These are phyloP conservation scores for Ploettnerulaceae sp. DNA, from an alignment of 2,329 filamentous ascomycete genomes.

Conservation along the genomic window DNA sequence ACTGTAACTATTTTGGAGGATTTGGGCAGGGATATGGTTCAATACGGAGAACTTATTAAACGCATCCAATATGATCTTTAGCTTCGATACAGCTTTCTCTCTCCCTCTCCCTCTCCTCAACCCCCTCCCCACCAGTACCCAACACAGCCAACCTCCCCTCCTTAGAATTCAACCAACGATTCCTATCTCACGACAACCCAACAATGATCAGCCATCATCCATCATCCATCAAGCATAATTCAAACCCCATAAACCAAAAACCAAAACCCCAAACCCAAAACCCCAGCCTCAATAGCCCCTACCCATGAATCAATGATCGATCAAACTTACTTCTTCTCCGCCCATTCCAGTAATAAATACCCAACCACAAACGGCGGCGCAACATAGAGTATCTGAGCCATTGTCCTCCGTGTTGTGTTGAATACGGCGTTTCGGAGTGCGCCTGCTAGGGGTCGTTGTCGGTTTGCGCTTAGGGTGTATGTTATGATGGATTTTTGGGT, in stretches of 20 bases:
- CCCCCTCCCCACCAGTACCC: too few relatives aligned
- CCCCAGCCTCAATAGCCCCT: too few relatives aligned
- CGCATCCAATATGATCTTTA: too few relatives aligned
- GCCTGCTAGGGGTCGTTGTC: conserved; percentile 77
- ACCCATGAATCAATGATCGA: too few relatives aligned
- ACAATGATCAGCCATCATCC: not conserved
- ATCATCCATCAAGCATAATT: not conserved
- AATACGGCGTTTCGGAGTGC: conserved; percentile 75
- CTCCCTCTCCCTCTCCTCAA: too few relatives aligned
- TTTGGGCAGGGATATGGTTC: too few relatives aligned
- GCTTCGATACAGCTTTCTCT: too few relatives aligned
- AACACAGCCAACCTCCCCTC: conserved; percentile 21
- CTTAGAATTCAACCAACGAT: conserved; percentile 75
- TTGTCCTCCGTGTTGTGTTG: conserved; percentile 84
- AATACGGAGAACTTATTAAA: too few relatives aligned
- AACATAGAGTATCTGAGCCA: conserved; percentile 80
- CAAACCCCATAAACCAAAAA: too few relatives aligned
- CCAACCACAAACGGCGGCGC: conserved; percentile 70
- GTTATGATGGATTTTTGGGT: conserved; percentile 55
- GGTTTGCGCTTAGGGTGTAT: conserved; percentile 78
- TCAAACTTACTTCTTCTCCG: conserved; percentile 72
- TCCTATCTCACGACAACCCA: conserved; percentile 49
- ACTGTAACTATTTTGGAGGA: too few relatives aligned
- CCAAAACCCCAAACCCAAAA: too few relatives aligned
- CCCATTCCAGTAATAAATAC: conserved; percentile 84